Evolutionary conservation across 495 filamentous ascomycete species (phyloP).

Genomic region (Choiromyces venosus): DNA sequence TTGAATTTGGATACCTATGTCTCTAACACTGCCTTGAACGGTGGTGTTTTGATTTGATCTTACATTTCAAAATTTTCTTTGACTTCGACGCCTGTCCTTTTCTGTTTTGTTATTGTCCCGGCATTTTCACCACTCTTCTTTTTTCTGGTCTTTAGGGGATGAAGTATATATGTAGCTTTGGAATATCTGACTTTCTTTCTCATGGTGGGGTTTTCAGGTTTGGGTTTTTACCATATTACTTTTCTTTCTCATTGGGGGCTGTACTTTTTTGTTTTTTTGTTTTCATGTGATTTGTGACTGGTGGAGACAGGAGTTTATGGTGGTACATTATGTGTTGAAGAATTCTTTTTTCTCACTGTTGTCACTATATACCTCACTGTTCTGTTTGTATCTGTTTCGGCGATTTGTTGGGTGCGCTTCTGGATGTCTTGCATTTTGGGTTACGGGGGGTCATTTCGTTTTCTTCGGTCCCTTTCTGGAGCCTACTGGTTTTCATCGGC

Average conservation of each 20-base stretch:
- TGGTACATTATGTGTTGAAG: conserved; percentile 23
- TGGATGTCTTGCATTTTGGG: conserved; percentile 3
- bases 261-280: conserved; percentile 24
- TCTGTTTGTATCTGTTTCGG: background rate
- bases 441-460: background rate
- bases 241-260: conserved; percentile 27
- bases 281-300: conserved; percentile 17
- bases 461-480: background rate
- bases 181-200: conserved; percentile 24
- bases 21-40: background rate
- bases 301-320: conserved; percentile 13
- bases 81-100: conserved; percentile 14
- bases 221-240: conserved; percentile 28
- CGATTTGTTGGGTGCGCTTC: conserved; percentile 1
- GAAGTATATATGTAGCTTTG: background rate
- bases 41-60: conserved; percentile 34
- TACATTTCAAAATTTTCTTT: conserved; percentile 2
- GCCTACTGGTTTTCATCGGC: background rate
- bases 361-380: background rate
- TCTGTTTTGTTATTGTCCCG: conserved; percentile 6
- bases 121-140: background rate
- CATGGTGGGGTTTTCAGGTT: conserved; percentile 26
- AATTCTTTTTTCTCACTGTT: background rate
- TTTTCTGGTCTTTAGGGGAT: background rate
- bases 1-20: conserved; percentile 22